Evolutionary conservation across 2,329 filamentous ascomycete species (phyloP).

Genomic region (Ceratocystis eucalypticola): DNA sequence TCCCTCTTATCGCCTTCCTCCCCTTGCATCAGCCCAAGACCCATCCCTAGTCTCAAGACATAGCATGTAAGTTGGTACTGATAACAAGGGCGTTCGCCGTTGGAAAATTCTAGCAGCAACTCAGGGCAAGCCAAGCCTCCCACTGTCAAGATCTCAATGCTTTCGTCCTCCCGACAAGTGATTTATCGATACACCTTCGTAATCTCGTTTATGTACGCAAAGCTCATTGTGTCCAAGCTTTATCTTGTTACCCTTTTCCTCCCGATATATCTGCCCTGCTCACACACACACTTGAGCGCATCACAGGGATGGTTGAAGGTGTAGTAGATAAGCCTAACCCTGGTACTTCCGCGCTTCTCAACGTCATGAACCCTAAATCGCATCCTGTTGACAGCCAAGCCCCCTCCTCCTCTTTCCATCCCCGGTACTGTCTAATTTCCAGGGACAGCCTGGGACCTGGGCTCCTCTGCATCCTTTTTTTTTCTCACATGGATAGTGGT

Average conservation of each 20-base stretch:
- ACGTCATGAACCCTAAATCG: not conserved
- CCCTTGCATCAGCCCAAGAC: not conserved
- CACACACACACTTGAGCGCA: not conserved
- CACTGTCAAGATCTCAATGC: not conserved
- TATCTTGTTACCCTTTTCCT: not conserved
- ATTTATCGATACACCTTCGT: not conserved
- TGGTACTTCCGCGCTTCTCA: not conserved
- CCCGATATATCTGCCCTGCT: not conserved
- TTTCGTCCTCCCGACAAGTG: not conserved
- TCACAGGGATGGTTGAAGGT: not conserved
- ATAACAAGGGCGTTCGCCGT: too few relatives aligned
- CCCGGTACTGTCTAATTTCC: not conserved
- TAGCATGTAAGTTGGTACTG: not conserved
- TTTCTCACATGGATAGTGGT: too few relatives aligned
- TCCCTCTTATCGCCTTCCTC: not conserved
- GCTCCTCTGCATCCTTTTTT: not conserved
- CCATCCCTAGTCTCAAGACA: not conserved
- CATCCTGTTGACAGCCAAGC: not conserved
- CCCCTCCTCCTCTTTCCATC: not conserved
- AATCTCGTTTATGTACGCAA: slow-evolving; percentile 1
- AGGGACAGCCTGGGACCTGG: not conserved
- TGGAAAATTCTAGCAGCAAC: too few relatives aligned
- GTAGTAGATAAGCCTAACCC: not conserved
- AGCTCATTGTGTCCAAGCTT: not conserved
- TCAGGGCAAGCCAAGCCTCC: not conserved